These are phyloP conservation scores for Starmera dryadoides DNA, from an alignment of 805 yeast genomes.

Conservation along the genomic window DNA sequence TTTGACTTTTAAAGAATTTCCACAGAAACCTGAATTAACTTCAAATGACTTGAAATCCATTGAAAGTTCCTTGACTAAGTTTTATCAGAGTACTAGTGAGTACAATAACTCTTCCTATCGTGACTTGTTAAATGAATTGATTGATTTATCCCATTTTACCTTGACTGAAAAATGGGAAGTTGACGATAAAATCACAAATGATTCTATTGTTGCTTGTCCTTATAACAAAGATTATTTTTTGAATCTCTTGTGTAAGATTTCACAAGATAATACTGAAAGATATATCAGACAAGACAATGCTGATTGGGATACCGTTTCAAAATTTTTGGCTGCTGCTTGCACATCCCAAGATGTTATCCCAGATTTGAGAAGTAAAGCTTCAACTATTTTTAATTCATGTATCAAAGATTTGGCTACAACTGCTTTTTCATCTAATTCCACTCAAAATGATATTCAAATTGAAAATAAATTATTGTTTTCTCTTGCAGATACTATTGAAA, in stretches of 20 bases:
- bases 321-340: slow-evolving; percentile 38
- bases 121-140: slow-evolving; percentile 39
- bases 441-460: slow-evolving; percentile 16
- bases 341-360: slow-evolving; percentile 35
- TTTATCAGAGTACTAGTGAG: slow-evolving; percentile 53
- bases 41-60: slow-evolving; percentile 43
- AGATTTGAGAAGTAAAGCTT: slow-evolving; percentile 39
- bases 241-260: slow-evolving; percentile 43
- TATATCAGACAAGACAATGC: slow-evolving; percentile 32
- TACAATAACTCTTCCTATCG: slow-evolving; percentile 46
- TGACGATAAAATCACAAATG: slow-evolving; percentile 12
- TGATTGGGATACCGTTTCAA: slow-evolving; percentile 42
- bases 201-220: slow-evolving; percentile 29
- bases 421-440: slow-evolving; percentile 6
- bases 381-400: slow-evolving; percentile 44
- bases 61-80: slow-evolving; percentile 48
- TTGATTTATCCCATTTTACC: slow-evolving; percentile 30
- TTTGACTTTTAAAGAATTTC: slow-evolving; percentile 30
- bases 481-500: slow-evolving; percentile 35
- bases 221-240: slow-evolving; percentile 52
- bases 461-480: slow-evolving; percentile 44
- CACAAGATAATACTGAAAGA: slow-evolving; percentile 43
- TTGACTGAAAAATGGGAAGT: slow-evolving; percentile 12
- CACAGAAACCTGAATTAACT: slow-evolving; percentile 33
- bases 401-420: slow-evolving; percentile 26